phyloP scores from a whole-genome alignment of 495 filamentous ascomycete genomes.

The Penicillium silybi region DNA sequence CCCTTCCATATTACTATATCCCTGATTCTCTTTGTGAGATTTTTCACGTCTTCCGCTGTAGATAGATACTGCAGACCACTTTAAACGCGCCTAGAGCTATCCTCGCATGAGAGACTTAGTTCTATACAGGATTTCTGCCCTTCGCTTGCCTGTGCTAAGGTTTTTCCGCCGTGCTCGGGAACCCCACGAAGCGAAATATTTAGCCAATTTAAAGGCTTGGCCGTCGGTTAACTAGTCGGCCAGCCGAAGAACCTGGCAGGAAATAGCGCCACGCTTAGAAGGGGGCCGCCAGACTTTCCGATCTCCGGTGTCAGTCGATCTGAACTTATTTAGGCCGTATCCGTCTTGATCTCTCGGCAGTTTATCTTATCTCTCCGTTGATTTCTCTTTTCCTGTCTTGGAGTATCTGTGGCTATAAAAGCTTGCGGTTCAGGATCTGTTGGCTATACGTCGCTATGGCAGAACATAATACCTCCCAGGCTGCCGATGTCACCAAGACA shows the following conservation, averaged over 20 bases:
- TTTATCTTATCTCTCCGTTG: not conserved
- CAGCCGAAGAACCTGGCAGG: not conserved
- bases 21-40: not conserved
- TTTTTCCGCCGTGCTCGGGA: not conserved
- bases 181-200: not conserved
- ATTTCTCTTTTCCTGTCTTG: not conserved
- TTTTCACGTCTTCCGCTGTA: not conserved
- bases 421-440: not conserved
- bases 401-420: not conserved
- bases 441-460: conserved; percentile 1
- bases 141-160: not conserved
- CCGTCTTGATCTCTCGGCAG: not conserved
- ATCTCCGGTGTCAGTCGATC: not conserved
- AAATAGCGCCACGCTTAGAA: not conserved
- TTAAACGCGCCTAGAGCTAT: not conserved
- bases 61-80: not conserved
- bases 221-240: not conserved
- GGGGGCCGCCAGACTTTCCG: not conserved
- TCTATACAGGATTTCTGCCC: not conserved
- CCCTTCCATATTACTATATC: not conserved
- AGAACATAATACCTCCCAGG: not conserved
- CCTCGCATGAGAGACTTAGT: not conserved
- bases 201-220: not conserved
- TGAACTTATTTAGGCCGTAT: not conserved
- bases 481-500: not conserved